Evolutionary conservation across 1,284 basidiomycete species (phyloP).

Genomic region (Naganishia sp.): DNA sequence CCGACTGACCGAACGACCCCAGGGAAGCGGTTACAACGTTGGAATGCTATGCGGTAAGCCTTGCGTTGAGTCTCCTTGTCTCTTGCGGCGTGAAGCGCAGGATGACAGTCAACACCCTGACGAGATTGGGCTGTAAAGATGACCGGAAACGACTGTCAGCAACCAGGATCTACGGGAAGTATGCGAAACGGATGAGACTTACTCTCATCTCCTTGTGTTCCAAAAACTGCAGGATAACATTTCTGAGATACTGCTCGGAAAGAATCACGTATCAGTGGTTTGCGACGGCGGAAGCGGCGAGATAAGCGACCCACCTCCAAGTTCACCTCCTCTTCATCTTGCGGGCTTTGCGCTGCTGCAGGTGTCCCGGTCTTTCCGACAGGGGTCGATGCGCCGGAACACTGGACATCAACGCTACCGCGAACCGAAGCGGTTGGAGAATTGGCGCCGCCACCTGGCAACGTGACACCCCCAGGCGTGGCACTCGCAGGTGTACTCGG

Average conservation of each 20-base stretch:
- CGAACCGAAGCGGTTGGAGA: conserved; percentile 17
- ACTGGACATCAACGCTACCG: conserved; percentile 8
- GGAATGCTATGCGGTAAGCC: conserved; percentile 48
- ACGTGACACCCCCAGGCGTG: conserved; percentile 4
- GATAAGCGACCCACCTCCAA: conserved; percentile 61
- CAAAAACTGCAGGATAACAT: conserved; percentile 89
- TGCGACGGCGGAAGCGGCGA: conserved; percentile 17
- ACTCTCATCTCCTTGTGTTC: conserved; percentile 87
- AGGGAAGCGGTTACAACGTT: no score
- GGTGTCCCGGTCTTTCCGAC: conserved; percentile 2
- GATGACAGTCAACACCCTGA: conserved; percentile 85
- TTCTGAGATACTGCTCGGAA: conserved; percentile 69
- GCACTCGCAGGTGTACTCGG: conserved; percentile 24
- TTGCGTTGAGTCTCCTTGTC: conserved; percentile 76
- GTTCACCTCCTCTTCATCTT: conserved; percentile 84
- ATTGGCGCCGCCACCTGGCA: conserved; percentile 11
- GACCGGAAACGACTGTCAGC: conserved; percentile 13
- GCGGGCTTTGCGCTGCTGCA: conserved; percentile 43
- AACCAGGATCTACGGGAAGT: neutral
- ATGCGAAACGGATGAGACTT: conserved; percentile 50
- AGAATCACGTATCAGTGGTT: neutral
- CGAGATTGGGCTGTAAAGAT: conserved; percentile 70
- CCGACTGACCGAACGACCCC: no score
- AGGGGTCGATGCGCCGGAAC: conserved; percentile 5
- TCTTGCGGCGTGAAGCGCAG: conserved; percentile 91